Evolutionary conservation across 257 asterid species (phyloP).

Genomic region (Solanum tarijense): DNA sequence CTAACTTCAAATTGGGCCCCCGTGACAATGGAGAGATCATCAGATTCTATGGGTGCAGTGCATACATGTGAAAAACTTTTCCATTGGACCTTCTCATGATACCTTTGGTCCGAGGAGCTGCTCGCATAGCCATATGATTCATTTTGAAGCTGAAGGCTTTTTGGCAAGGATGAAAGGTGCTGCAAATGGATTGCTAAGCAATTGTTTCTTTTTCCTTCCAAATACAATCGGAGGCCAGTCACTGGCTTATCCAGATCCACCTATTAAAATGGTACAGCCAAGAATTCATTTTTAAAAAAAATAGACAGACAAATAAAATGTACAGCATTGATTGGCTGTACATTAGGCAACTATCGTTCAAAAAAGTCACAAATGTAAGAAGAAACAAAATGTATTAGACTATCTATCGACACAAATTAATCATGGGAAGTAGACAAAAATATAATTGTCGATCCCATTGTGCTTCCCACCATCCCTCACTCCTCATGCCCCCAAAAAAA

Average conservation of each 20-base stretch:
- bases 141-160: background rate
- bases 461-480: background rate
- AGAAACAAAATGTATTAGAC: background rate
- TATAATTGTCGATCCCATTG: background rate
- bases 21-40: background rate
- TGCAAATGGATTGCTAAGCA: background rate
- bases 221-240: background rate
- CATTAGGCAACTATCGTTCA: background rate
- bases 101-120: background rate
- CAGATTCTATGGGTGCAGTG: background rate
- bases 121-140: background rate
- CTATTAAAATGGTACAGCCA: background rate
- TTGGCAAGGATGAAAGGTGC: background rate
- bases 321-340: background rate
- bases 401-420: background rate
- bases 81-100: background rate
- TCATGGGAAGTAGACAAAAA: background rate
- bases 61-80: background rate
- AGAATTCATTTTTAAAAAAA: background rate
- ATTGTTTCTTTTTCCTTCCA: background rate
- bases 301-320: no score
- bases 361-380: background rate
- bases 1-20: background rate
- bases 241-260: background rate
- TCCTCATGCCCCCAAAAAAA: background rate